Conservation (phyloP, 768 basidiomycete genomes). For the Kwoniella sp. region DNA sequence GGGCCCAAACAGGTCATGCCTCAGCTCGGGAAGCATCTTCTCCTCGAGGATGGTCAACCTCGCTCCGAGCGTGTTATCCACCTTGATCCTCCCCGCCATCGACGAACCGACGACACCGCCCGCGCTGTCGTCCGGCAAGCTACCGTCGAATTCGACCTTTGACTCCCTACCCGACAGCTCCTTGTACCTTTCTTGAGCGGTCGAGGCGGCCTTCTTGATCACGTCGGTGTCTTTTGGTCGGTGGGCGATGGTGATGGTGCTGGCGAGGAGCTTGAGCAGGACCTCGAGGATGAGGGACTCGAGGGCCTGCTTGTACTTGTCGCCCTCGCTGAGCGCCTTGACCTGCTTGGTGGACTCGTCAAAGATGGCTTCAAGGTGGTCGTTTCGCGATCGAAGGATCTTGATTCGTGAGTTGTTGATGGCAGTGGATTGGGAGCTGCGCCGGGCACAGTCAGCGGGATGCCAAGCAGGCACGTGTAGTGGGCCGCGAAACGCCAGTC, state of each 20-base stretch:
- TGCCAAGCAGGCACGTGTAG: background rate
- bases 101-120: constrained; percentile 78
- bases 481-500: background rate
- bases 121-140: constrained; percentile 65
- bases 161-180: constrained; percentile 71
- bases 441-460: background rate
- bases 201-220: constrained; percentile 62
- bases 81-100: constrained; percentile 69
- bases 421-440: constrained; percentile 85
- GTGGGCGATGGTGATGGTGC: constrained; percentile 62
- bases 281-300: constrained; percentile 81
- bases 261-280: constrained; percentile 74
- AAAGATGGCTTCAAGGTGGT: constrained; percentile 86
- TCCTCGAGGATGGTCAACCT: constrained; percentile 83
- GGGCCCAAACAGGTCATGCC: constrained; percentile 77
- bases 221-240: constrained; percentile 65
- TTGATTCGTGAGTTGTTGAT: constrained; percentile 93
- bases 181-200: constrained; percentile 65
- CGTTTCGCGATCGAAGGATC: constrained; percentile 84
- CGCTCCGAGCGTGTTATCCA: constrained; percentile 94
- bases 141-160: constrained; percentile 59
- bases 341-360: constrained; percentile 63
- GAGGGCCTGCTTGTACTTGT: constrained; percentile 72
- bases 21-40: constrained; percentile 94
- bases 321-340: constrained; percentile 57